Base-by-base conservation (phyloP, 257 asterid species). In the Lycium barbarum region DNA sequence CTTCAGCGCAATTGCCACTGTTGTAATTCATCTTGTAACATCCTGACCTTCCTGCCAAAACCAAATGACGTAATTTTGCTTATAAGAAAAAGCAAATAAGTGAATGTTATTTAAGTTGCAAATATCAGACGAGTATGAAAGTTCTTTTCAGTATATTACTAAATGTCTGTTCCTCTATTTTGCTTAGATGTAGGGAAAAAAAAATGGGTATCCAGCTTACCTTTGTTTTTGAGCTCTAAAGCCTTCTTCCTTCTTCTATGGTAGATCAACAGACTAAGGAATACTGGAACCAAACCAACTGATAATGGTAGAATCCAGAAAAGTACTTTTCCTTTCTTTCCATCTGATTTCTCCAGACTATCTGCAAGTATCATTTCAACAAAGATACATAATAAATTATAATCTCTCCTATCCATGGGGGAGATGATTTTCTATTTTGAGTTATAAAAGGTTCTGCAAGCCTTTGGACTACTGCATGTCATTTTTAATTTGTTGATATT, bases 1-100 rank as follows among this genome's bases (percentile, higher is more conserved):
- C 90, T 71, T 86, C 87, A 9, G 72, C 55, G 1, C 38, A 79
- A 59, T 73, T 54, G 47, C 76, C 78, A 38, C 20, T 62, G 22
- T 55, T 54, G 47, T 66, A 38, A 74, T 57, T 40, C 58, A 62
- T 14, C 54, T 71, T 68, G 76, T 68, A 15, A 45, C 2, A 0
- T 72, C 57, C 80, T 0, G 36, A 72, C 9, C 36, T 72, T 18
- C 80, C 80, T 72, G 80, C 38, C 80, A 47, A 12, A 55, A 55
- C 18, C 17, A 55, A 68, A 68, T 36, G 76, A 68, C 0, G 5
- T 36, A 7, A 3, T 68, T 68, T 68, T 68, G 0, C 78, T 68
- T 36, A 18, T 68, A 55, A 51, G 15, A 9, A 9, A 43, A 22
- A 6, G 10, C 36, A 72, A 2, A 72, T 45, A 72, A 45, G 80